phyloP scores from a whole-genome alignment of 2,329 filamentous ascomycete species.

The Ascochyta lentis region DNA sequence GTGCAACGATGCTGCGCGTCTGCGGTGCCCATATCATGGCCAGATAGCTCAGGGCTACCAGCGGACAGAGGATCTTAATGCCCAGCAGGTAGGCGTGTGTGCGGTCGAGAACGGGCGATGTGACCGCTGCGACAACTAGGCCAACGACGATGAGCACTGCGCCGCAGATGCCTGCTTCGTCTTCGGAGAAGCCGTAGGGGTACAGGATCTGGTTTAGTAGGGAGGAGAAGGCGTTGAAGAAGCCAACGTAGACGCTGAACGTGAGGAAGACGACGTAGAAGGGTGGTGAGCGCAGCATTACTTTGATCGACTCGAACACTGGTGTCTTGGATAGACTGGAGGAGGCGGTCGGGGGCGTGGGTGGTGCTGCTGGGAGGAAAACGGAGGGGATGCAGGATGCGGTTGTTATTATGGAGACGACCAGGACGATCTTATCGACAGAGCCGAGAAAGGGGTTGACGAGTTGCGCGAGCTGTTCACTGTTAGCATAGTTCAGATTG shows the following conservation, averaged over 20 bases:
- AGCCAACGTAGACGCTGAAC: constrained; percentile 84
- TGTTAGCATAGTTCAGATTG: constrained; percentile 12
- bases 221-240: constrained; percentile 91
- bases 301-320: constrained; percentile 59
- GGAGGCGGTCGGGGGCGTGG: constrained; percentile 76
- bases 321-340: constrained; percentile 62
- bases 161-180: constrained; percentile 86
- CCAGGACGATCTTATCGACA: constrained; percentile 83
- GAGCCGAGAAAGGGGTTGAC: constrained; percentile 79
- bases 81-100: constrained; percentile 79
- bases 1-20: constrained; percentile 66
- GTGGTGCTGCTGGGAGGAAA: constrained; percentile 78
- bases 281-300: constrained; percentile 64
- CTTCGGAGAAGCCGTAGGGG: constrained; percentile 84
- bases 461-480: constrained; percentile 69
- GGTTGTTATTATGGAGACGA: constrained; percentile 80
- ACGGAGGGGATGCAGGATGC: constrained; percentile 75
- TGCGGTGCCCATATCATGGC: constrained; percentile 80
- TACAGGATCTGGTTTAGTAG: constrained; percentile 88
- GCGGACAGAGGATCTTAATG: constrained; percentile 75
- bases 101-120: constrained; percentile 82
- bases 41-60: constrained; percentile 77
- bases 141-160: constrained; percentile 89
- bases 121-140: constrained; percentile 75
- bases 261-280: constrained; percentile 82